A percentile compares a stretch with the other conserved stretches of the same genome.
Evolutionary conservation across 108 stramenopile genomes (phyloP).

Genomic region (Cyclotella choctawhatcheeana): DNA sequence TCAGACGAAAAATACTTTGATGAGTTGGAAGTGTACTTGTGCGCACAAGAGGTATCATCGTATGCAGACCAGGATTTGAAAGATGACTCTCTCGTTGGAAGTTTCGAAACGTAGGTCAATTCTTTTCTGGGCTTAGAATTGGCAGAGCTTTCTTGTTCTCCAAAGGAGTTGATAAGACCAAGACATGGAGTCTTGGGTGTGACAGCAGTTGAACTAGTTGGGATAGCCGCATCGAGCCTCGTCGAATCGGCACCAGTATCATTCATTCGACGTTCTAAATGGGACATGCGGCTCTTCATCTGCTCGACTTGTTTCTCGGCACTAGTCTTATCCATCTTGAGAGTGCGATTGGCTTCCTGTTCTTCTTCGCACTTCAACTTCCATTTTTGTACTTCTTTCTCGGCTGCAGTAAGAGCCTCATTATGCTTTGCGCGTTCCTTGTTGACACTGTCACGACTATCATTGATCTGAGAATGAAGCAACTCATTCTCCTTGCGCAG

Average conservation of each 20-base stretch:
- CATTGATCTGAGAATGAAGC: slow-evolving; percentile 58
- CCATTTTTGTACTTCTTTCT: slow-evolving; percentile 59
- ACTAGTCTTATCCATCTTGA: slow-evolving; percentile 51
- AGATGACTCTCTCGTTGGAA: slow-evolving; percentile 30
- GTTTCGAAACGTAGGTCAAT: slow-evolving; percentile 27
- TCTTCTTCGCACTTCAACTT: slow-evolving; percentile 58
- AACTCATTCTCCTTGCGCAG: slow-evolving; percentile 60
- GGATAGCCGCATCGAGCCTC: not conserved
- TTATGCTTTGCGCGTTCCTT: slow-evolving; percentile 52
- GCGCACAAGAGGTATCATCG: not conserved
- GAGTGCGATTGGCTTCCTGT: slow-evolving; percentile 53
- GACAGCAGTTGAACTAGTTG: slow-evolving; percentile 12
- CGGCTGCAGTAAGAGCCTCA: slow-evolving; percentile 50
- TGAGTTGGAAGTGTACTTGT: not conserved
- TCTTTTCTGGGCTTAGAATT: slow-evolving; percentile 25
- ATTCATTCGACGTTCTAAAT: slow-evolving; percentile 42
- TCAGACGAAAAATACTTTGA: not conserved
- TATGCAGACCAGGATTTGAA: not conserved
- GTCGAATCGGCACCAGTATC: slow-evolving; percentile 28
- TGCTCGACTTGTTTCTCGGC: slow-evolving; percentile 53
- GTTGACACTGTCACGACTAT: slow-evolving; percentile 18
- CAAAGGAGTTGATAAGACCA: slow-evolving; percentile 50
- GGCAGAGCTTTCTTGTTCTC: slow-evolving; percentile 8
- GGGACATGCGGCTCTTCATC: slow-evolving; percentile 47
- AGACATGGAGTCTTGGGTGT: slow-evolving; percentile 38